Evolutionary conservation across 805 yeast genomes (phyloP), one percentile per base, ranked within the genome.

Genomic region (Monosporozyma aerobia): DNA sequence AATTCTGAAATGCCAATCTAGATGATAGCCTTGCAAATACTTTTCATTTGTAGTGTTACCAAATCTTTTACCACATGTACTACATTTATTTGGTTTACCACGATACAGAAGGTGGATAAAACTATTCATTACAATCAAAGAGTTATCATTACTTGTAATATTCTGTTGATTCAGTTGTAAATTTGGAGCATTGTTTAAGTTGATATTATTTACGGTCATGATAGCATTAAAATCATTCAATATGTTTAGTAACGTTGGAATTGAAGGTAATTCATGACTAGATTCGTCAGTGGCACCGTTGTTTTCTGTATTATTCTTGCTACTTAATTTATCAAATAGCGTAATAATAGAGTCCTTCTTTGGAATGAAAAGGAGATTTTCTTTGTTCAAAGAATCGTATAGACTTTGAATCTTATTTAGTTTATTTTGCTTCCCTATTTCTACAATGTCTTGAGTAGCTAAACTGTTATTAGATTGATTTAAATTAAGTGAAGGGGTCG

Each of bases 1-100:
- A 45, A 88, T 85, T 60, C 98, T 79, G 73, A 89, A 90, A 73
- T 92, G 98, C 97, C 97, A 92, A 68, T 92, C 99, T 58, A 89
- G 72, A 69, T 94, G 99, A 16, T 79, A 75, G 50, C 83, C 79
- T 54, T 78, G 78, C 48, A 70, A 69, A 5, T 69, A 68, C 40
- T 69, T 70, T 14, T 89, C 95, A 48, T 75, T 78, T 2, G 69
- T 71, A 37, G 82, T 79, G 51, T 78, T 77, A 3, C 80, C 75
- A 65, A 89, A 94, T 57, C 99, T 72, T 65, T 87, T 87, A 25
- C 97, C 95, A 71, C 99, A 94, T 19, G 83, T 82, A 14, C 87
- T 79, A 72, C 99, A 94, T 68, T 89, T 92, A 56, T 85, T 79
- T 3, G 94, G 81, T 60, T 83, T 79, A 44, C 59, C 62, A 52